Evolutionary conservation across 345 rosid species (phyloP).

Genomic region (Arabis hirsuta): DNA sequence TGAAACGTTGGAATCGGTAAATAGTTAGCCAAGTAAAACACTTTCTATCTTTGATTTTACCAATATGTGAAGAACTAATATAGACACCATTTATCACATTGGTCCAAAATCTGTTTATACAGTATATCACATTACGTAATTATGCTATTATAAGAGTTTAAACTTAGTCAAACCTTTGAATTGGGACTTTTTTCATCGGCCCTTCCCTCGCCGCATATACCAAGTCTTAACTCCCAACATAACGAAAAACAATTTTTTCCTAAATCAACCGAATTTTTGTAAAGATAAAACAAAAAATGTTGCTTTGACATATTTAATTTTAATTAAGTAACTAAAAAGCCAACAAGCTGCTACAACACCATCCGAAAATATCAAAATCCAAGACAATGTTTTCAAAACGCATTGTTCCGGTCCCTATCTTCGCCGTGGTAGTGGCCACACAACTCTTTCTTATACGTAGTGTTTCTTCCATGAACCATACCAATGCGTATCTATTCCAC

Average conservation of each 20-base stretch:
- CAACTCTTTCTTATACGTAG: constrained; percentile 5
- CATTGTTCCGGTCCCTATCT: background rate
- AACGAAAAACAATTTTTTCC: background rate
- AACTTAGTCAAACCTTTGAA: constrained; percentile 10
- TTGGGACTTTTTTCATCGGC: background rate
- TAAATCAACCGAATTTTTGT: background rate
- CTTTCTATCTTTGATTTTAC: too few relatives aligned
- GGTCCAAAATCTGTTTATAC: too few relatives aligned
- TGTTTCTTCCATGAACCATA: constrained; percentile 6
- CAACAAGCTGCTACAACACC: background rate
- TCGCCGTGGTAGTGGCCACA: constrained; percentile 1
- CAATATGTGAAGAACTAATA: too few relatives aligned
- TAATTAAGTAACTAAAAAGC: background rate
- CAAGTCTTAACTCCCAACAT: constrained; percentile 12
- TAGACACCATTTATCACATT: too few relatives aligned
- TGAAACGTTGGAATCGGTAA: too few relatives aligned
- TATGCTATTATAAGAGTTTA: background rate
- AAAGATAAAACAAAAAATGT: background rate
- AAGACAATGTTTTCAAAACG: constrained; percentile 11
- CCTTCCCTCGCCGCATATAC: background rate
- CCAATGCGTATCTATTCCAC: constrained; percentile 16
- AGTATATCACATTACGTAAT: too few relatives aligned
- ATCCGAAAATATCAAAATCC: background rate
- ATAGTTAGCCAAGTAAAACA: too few relatives aligned
- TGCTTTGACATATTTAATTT: too few relatives aligned